A percentile compares a stretch with the other conserved stretches of the same genome.
phyloP scores from a whole-genome alignment of 1,284 basidiomycete genomes.

The Papiliotrema terrestris region DNA sequence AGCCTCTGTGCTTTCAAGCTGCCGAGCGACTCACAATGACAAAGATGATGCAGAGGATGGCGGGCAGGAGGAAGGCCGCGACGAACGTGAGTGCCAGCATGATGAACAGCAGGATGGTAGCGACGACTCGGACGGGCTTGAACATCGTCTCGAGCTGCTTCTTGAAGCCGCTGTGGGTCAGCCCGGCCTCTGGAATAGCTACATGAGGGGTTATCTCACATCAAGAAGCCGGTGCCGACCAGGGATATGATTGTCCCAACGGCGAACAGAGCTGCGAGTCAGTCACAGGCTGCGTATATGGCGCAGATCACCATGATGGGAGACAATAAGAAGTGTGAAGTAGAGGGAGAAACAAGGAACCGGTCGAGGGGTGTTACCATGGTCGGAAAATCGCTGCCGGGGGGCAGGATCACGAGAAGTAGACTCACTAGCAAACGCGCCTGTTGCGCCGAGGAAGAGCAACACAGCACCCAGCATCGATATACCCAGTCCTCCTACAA shows the following conservation, averaged over 20 bases:
- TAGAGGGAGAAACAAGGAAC: too few relatives aligned
- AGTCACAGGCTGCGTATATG: too few relatives aligned
- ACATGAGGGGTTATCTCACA: constrained; percentile 52
- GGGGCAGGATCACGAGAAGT: background rate
- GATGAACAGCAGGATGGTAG: constrained; percentile 71
- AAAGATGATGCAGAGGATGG: constrained; percentile 56
- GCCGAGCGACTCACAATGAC: constrained; percentile 71
- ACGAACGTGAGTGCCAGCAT: constrained; percentile 76
- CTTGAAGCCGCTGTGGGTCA: constrained; percentile 57
- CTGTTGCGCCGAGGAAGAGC: constrained; percentile 66
- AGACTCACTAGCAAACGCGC: constrained; percentile 71
- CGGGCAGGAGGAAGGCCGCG: constrained; percentile 61
- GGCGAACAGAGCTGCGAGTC: constrained; percentile 66
- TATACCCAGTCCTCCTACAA: constrained; percentile 68
- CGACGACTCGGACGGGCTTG: constrained; percentile 82
- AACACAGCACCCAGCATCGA: constrained; percentile 77
- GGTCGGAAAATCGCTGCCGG: too few relatives aligned
- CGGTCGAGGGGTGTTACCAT: too few relatives aligned
- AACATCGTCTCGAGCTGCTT: constrained; percentile 87
- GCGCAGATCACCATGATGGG: too few relatives aligned
- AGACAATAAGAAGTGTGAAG: too few relatives aligned
- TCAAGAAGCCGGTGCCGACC: constrained; percentile 82
- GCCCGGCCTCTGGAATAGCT: constrained; percentile 1
- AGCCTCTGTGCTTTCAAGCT: background rate
- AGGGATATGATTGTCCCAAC: constrained; percentile 79